Evolutionary conservation across 768 basidiomycete genomes (phyloP).

Genomic region (Amanita muscaria): DNA sequence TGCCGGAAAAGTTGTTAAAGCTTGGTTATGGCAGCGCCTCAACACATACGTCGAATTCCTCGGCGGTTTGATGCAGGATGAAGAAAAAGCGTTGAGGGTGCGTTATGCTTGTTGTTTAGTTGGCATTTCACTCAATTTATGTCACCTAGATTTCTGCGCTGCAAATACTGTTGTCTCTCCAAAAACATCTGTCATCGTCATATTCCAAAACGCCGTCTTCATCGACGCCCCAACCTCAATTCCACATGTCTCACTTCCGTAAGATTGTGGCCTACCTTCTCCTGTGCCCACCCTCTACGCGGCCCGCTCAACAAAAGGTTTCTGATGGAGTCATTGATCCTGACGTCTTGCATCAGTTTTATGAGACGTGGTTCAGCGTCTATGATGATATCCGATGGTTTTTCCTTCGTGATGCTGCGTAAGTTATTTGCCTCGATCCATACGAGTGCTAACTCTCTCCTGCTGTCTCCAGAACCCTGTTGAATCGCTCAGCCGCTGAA

Average conservation of each 20-base stretch:
- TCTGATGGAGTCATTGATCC: conserved; percentile 34
- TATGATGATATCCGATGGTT: conserved; percentile 85
- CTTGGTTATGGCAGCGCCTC: conserved; percentile 75
- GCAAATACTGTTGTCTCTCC: conserved; percentile 67
- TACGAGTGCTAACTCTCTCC: neutral
- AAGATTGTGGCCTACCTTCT: conserved; percentile 54
- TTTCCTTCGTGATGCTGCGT: conserved; percentile 77
- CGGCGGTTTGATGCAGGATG: conserved; percentile 62
- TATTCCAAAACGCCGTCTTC: conserved; percentile 31
- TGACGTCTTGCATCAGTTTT: conserved; percentile 57
- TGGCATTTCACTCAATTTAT: neutral
- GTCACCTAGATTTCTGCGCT: conserved; percentile 52
- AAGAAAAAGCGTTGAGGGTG: conserved; percentile 69
- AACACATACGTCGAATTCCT: conserved; percentile 64
- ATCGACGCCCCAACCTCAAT: conserved; percentile 44
- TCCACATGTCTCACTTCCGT: conserved; percentile 61
- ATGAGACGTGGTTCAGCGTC: conserved; percentile 66
- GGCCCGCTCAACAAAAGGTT: conserved; percentile 13
- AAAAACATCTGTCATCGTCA: conserved; percentile 69
- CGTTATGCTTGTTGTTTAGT: conserved; percentile 16
- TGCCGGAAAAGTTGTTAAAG: conserved; percentile 54
- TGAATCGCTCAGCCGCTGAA: conserved; percentile 22
- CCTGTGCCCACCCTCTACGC: conserved; percentile 45
- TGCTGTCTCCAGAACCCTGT: conserved; percentile 19
- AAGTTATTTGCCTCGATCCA: conserved; percentile 16